phyloP scores from a whole-genome alignment of 1,284 basidiomycete genomes.

The Rhodotorula sp. region DNA sequence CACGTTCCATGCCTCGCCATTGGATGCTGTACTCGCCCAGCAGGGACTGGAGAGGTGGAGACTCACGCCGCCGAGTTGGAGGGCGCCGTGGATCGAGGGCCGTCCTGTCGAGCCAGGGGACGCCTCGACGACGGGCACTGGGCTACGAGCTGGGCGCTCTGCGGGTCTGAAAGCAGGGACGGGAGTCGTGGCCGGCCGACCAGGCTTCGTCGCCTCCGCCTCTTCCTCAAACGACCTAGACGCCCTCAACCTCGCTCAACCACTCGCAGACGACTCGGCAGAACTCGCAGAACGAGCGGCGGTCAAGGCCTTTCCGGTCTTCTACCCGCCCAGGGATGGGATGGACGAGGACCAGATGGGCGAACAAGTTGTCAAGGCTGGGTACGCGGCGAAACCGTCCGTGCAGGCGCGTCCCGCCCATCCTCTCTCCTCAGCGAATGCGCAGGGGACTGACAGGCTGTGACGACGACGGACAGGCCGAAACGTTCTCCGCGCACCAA shows the following conservation, averaged over 20 bases:
- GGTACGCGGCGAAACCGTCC: slow-evolving; percentile 61
- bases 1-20: slow-evolving; percentile 9
- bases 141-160: not conserved
- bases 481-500: slow-evolving; percentile 58
- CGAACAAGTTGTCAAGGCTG: slow-evolving; percentile 72
- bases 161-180: not conserved
- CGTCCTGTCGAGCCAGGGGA: not conserved
- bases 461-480: slow-evolving; percentile 48
- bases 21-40: slow-evolving; percentile 31
- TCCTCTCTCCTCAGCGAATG: not conserved
- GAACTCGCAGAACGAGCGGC: not conserved
- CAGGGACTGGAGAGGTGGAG: slow-evolving; percentile 32
- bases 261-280: too few relatives aligned
- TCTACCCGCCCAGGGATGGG: slow-evolving; percentile 74
- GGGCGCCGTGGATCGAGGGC: slow-evolving; percentile 29
- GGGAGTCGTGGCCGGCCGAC: too few relatives aligned
- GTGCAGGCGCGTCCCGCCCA: slow-evolving; percentile 58
- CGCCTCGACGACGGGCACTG: not conserved
- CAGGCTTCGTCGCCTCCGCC: too few relatives aligned
- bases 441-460: not conserved
- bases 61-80: slow-evolving; percentile 34
- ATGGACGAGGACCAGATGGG: slow-evolving; percentile 83
- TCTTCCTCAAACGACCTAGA: too few relatives aligned
- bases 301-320: slow-evolving; percentile 69
- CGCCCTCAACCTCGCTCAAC: too few relatives aligned